These are phyloP conservation scores for Pseudonectria foliicola DNA, from an alignment of 2,329 filamentous ascomycete species.

Conservation along the genomic window DNA sequence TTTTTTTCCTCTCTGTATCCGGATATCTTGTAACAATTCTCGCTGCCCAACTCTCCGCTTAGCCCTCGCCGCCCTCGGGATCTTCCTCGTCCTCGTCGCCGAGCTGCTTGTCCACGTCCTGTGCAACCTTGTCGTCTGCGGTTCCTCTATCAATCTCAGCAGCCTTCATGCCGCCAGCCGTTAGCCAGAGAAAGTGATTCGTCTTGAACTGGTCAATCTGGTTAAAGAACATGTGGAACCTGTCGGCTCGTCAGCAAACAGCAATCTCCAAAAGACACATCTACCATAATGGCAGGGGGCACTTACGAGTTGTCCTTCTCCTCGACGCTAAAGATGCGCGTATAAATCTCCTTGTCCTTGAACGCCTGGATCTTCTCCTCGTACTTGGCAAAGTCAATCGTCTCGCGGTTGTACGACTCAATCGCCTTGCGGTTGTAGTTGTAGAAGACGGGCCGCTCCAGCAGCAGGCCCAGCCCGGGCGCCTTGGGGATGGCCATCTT, in stretches of 20 bases:
- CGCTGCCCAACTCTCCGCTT: conserved; percentile 2
- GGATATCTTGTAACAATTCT: too few species aligned
- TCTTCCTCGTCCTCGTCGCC: conserved; percentile 48
- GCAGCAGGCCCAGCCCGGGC: conserved; percentile 75
- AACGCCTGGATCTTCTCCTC: conserved; percentile 77
- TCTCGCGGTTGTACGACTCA: conserved; percentile 54
- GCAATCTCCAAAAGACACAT: neutral
- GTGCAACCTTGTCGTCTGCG: conserved; percentile 31
- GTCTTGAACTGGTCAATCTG: conserved; percentile 69
- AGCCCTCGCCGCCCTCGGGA: conserved; percentile 40
- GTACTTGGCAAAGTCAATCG: conserved; percentile 72
- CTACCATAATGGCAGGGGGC: neutral
- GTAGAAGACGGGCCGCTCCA: conserved; percentile 89
- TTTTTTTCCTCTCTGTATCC: too few species aligned
- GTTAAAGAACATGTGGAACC: conserved; percentile 72
- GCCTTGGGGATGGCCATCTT: conserved; percentile 90
- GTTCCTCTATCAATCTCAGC: conserved; percentile 35
- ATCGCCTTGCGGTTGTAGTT: conserved; percentile 73
- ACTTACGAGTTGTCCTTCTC: conserved; percentile 80
- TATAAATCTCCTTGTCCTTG: conserved; percentile 88
- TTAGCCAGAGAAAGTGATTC: conserved; percentile 68
- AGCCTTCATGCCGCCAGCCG: conserved; percentile 58
- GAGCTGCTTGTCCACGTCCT: conserved; percentile 39
- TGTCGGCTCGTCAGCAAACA: conserved; percentile 24
- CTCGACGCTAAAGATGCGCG: conserved; percentile 83